Percentiles rank a stretch among this genome's conserved stretches.
These are phyloP conservation scores for Phallus indusiatus DNA, from an alignment of 768 basidiomycete species.

Conservation along the genomic window DNA sequence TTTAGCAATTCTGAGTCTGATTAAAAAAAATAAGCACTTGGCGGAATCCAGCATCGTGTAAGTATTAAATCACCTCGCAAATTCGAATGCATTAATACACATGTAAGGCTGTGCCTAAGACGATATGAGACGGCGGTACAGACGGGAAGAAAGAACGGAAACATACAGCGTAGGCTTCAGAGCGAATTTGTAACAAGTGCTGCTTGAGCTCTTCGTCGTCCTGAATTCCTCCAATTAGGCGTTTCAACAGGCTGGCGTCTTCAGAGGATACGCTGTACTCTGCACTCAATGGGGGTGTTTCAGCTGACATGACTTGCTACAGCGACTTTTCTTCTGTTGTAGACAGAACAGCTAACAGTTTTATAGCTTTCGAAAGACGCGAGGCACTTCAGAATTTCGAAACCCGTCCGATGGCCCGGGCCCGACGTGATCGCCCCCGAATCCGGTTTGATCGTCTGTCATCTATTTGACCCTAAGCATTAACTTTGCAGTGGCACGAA, in stretches of 20 bases:
- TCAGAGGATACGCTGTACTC: not conserved
- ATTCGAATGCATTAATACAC: conserved; percentile 19
- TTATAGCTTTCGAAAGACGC: no score
- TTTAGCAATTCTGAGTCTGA: conserved; percentile 7
- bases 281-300: not conserved
- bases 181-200: conserved; percentile 25
- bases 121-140: conserved; percentile 3
- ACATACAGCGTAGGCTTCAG: conserved; percentile 23
- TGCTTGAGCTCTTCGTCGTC: conserved; percentile 21
- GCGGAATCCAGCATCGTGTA: not conserved
- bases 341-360: no score
- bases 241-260: not conserved
- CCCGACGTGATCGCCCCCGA: no score
- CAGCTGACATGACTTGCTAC: no score
- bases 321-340: no score
- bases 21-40: not conserved
- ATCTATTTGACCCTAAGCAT: no score
- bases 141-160: not conserved
- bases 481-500: no score
- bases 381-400: no score
- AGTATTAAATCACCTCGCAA: conserved; percentile 14
- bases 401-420: no score
- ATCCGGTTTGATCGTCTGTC: no score
- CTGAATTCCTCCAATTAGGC: conserved; percentile 15
- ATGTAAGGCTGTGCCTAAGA: conserved; percentile 19